A percentile compares a stretch with the other conserved stretches of the same genome.
These are phyloP conservation scores for Aspergillus kassunensis DNA, from an alignment of 495 filamentous ascomycete genomes.

Conservation along the genomic window DNA sequence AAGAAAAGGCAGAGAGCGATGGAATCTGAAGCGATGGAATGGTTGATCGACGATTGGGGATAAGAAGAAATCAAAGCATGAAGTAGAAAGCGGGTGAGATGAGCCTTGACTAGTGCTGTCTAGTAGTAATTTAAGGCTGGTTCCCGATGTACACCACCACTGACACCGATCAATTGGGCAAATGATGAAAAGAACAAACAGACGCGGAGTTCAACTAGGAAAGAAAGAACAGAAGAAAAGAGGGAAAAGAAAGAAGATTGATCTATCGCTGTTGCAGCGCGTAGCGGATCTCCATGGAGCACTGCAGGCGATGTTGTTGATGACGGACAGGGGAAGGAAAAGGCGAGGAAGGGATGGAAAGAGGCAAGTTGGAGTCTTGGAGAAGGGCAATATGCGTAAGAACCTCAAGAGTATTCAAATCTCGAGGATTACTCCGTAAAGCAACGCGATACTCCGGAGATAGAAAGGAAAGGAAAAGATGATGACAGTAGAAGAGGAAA, in stretches of 20 bases:
- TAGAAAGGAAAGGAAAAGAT: not conserved
- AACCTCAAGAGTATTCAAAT: not conserved
- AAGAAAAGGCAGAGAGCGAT: not conserved
- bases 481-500: conserved; percentile 11
- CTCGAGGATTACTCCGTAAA: too few relatives aligned
- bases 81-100: conserved; percentile 6
- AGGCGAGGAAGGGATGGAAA: conserved; percentile 1
- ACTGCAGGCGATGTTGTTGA: conserved; percentile 7
- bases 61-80: conserved; percentile 9
- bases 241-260: not conserved
- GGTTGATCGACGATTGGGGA: conserved; percentile 1
- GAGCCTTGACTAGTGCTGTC: not conserved
- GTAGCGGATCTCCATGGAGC: conserved; percentile 12
- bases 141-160: conserved; percentile 1
- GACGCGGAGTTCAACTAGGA: not conserved
- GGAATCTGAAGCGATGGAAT: not conserved
- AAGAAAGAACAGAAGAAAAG: not conserved
- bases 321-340: conserved; percentile 6
- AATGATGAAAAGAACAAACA: not conserved
- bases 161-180: not conserved
- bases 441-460: not conserved
- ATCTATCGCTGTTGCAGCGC: conserved; percentile 1
- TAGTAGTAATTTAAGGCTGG: conserved; percentile 3
- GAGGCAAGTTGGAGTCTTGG: not conserved
- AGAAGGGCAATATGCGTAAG: not conserved